These are phyloP conservation scores for Tubosaeta brunneosetosa DNA, from an alignment of 768 basidiomycete species.

Conservation along the genomic window DNA sequence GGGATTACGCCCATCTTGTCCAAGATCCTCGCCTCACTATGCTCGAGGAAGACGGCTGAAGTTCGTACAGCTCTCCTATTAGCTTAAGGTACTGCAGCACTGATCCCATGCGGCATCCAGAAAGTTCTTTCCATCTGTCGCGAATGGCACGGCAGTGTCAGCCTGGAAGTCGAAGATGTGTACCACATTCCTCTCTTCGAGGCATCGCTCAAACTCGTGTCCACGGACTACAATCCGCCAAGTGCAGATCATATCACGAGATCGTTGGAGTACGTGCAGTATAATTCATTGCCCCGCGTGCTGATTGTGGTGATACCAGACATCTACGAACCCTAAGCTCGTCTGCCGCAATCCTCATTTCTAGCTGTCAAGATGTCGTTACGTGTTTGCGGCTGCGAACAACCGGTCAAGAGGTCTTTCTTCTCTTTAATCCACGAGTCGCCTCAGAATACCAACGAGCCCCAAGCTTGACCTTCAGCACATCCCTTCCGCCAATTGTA, in stretches of 20 bases:
- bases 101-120: constrained; percentile 28
- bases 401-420: constrained; percentile 36
- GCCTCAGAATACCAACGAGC: constrained; percentile 46
- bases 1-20: constrained; percentile 3
- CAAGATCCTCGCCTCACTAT: constrained; percentile 10
- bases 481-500: constrained; percentile 38
- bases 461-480: constrained; percentile 50
- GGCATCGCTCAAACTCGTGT: constrained; percentile 32
- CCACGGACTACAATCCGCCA: constrained; percentile 35
- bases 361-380: constrained; percentile 57
- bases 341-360: constrained; percentile 42
- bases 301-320: constrained; percentile 17
- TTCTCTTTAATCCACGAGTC: constrained; percentile 59
- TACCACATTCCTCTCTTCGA: constrained; percentile 44
- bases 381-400: constrained; percentile 38
- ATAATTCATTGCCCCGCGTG: not conserved
- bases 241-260: constrained; percentile 29
- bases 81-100: not conserved
- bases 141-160: constrained; percentile 40
- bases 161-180: constrained; percentile 51
- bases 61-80: constrained; percentile 1
- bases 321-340: constrained; percentile 12
- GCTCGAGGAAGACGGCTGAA: constrained; percentile 15
- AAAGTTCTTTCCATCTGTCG: constrained; percentile 47
- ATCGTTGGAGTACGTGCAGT: constrained; percentile 17